Evolutionary conservation across 768 basidiomycete species (phyloP).

Genomic region (Leccinum barrowsii): DNA sequence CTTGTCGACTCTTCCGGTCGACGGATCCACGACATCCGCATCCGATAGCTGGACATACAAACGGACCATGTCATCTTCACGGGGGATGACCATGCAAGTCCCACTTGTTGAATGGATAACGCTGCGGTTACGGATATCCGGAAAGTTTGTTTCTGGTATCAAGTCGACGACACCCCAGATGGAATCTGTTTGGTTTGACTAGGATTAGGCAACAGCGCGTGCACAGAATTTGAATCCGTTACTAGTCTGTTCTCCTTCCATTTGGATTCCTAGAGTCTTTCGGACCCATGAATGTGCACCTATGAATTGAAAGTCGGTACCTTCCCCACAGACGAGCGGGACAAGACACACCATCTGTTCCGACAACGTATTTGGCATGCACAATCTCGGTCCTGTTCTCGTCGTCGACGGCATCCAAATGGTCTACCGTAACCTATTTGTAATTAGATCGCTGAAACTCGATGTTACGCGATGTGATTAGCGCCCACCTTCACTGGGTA

Average conservation of each 20-base stretch:
- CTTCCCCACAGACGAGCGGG: background rate
- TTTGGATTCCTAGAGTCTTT: background rate
- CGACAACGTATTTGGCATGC: background rate
- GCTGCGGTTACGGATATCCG: background rate
- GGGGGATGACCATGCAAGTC: background rate
- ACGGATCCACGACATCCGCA: background rate
- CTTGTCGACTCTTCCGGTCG: background rate
- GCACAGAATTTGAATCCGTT: background rate
- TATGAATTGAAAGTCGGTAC: background rate
- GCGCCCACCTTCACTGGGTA: background rate
- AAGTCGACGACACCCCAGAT: background rate
- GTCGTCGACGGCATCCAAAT: background rate
- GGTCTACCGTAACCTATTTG: background rate
- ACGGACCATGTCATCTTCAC: background rate
- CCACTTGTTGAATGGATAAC: background rate
- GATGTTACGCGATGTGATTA: no score
- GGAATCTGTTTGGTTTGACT: background rate
- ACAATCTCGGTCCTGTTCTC: background rate
- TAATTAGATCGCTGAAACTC: no score
- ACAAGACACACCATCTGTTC: background rate
- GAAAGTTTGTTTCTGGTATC: background rate
- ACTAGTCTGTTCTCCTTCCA: background rate
- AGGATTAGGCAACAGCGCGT: background rate
- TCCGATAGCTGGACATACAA: background rate
- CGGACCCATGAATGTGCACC: background rate